phyloP scores from a whole-genome alignment of 2,329 filamentous ascomycete species.

The Colletotrichum chlorophyti region DNA sequence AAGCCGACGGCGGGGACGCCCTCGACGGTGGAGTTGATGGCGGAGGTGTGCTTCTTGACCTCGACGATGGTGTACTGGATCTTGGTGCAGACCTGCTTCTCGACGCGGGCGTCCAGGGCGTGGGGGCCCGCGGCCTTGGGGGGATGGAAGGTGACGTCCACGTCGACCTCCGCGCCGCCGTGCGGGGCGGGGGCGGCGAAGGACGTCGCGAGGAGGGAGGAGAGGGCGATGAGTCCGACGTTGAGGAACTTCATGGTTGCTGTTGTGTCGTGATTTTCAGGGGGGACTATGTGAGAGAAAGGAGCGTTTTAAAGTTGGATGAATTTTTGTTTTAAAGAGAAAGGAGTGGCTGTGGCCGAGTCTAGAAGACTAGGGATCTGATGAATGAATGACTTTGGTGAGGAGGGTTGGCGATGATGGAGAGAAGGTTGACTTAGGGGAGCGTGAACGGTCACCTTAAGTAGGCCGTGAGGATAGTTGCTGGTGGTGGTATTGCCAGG shows the following conservation, averaged over 20 bases:
- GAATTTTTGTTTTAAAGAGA: too few relatives aligned
- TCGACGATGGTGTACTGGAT: conserved; percentile 15
- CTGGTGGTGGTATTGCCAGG: neutral
- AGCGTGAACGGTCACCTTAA: neutral
- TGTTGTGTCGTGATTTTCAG: too few relatives aligned
- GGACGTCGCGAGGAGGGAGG: conserved; percentile 13
- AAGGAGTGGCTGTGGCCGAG: conserved; percentile 9
- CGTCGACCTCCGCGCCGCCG: neutral
- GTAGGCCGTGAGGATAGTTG: neutral
- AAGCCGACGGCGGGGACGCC: neutral
- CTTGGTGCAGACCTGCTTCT: conserved; percentile 14
- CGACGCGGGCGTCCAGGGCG: neutral
- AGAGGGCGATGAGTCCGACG: conserved; percentile 14
- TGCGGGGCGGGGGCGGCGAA: conserved; percentile 8
- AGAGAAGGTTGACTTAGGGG: neutral
- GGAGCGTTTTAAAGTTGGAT: too few relatives aligned
- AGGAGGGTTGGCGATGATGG: conserved; percentile 19
- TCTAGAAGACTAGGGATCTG: neutral
- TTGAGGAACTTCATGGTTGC: conserved; percentile 23
- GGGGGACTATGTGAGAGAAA: too few relatives aligned
- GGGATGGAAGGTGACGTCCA: neutral
- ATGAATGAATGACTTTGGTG: conserved; percentile 26
- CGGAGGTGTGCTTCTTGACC: conserved; percentile 19
- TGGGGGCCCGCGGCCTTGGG: neutral
- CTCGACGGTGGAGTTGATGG: conserved; percentile 22